Base-by-base conservation (phyloP, 257 asterid genomes). In the Vinca minor region DNA sequence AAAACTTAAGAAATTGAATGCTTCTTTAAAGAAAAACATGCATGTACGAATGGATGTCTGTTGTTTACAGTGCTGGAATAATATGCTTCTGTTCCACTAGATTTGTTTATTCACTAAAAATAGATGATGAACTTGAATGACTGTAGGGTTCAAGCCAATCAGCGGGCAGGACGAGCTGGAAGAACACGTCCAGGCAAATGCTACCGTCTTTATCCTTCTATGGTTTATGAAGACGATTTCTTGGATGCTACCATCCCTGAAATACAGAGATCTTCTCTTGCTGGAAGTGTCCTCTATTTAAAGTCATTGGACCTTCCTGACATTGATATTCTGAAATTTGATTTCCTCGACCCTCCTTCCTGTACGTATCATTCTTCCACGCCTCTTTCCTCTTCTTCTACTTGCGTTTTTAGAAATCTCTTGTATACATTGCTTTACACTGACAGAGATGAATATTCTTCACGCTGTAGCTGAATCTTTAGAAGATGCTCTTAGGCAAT, bases 101-200 rank as follows among this genome's bases (percentile, higher is more conserved):
- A 5, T 6, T 26, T 26, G 20, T 13, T 53, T 12, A 50, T 50
- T 50, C 34, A 50, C 32, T 23, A 23, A 11, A 42, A 17, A 18
- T 15, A 60, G 53, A 63, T 39, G 60, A 48, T 58, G 52, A 12
- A 15, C 25, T 48, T 63, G 21, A 46, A 59, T 35, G 17, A 53
- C 61, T 71, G 62, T 74, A 88, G 98, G 82, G 98, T 92, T 76
- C 98, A 92, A 87, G 96, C 98, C 69, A 85, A 83, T 74, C 97
- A 92, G 70, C 96, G 96, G 35, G 96, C 96, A 52, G 98, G 96
- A 56, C 82, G 98, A 68, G 98, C 98, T 69, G 98, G 98, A 77
- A 85, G 98, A 77, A 92, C 98, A 62, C 89, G 93, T 44, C 95
- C 96, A 56, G 96, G 98, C 62, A 92, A 80, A 65, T 92, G 98